These are phyloP conservation scores for Parachaetomium inaequale DNA, from an alignment of 495 filamentous ascomycete genomes.

Conservation along the genomic window DNA sequence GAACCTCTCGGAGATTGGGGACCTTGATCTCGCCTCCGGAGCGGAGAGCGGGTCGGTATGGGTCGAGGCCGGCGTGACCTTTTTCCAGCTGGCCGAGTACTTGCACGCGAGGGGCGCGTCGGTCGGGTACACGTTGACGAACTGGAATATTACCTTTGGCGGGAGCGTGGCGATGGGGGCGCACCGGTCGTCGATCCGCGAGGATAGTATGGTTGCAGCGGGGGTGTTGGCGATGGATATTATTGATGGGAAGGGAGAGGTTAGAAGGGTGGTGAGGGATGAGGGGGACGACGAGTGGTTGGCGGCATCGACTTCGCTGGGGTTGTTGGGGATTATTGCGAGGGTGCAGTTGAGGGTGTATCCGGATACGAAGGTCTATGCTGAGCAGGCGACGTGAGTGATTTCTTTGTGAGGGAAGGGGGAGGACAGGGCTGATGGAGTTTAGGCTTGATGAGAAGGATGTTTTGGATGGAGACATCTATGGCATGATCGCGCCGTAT, in stretches of 20 bases:
- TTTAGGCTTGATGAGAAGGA: slow-evolving; percentile 42
- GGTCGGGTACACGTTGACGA: slow-evolving; percentile 48
- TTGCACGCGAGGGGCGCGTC: slow-evolving; percentile 43
- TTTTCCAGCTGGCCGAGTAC: slow-evolving; percentile 49
- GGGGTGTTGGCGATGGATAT: slow-evolving; percentile 48
- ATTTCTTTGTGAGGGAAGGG: neutral
- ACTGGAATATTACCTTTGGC: slow-evolving; percentile 52
- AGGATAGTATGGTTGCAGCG: slow-evolving; percentile 50
- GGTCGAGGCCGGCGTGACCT: slow-evolving; percentile 48
- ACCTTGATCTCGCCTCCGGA: slow-evolving; percentile 36
- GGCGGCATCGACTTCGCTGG: slow-evolving; percentile 47
- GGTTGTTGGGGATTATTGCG: slow-evolving; percentile 45
- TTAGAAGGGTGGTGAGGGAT: slow-evolving; percentile 40
- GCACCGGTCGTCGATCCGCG: slow-evolving; percentile 44
- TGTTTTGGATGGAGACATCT: slow-evolving; percentile 47
- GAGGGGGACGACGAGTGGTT: slow-evolving; percentile 45
- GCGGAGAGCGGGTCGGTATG: slow-evolving; percentile 40
- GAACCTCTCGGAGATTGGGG: slow-evolving; percentile 39
- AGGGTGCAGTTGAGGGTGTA: slow-evolving; percentile 47
- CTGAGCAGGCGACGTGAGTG: slow-evolving; percentile 45
- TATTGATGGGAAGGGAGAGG: slow-evolving; percentile 43
- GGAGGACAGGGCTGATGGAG: neutral
- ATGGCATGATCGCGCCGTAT: slow-evolving; percentile 47
- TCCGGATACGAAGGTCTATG: slow-evolving; percentile 48
- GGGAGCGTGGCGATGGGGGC: slow-evolving; percentile 51